phyloP scores from a whole-genome alignment of 2,329 filamentous ascomycete genomes.

The Bretziella fagacearum region DNA sequence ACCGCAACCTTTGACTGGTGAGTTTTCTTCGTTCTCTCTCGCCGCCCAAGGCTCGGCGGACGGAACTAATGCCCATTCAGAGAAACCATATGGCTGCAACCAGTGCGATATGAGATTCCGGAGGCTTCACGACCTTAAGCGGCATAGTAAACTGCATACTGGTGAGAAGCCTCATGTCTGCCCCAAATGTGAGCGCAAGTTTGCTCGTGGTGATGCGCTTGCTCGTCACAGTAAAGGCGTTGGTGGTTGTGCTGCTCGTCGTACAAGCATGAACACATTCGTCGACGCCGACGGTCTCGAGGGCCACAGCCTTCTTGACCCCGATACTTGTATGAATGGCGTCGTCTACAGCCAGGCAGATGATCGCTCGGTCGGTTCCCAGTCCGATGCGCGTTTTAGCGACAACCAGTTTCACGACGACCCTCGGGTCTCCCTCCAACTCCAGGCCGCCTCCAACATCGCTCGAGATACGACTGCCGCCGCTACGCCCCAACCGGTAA shows the following conservation, averaged over 20 bases:
- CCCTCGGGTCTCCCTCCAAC: slow-evolving; percentile 9
- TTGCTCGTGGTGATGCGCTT: slow-evolving; percentile 85
- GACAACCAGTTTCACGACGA: slow-evolving; percentile 9
- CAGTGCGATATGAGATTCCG: slow-evolving; percentile 89
- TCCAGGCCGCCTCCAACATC: slow-evolving; percentile 6
- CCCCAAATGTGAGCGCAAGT: slow-evolving; percentile 83
- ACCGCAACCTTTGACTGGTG: slow-evolving; percentile 13
- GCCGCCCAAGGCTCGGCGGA: neutral
- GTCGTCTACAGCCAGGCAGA: slow-evolving; percentile 26
- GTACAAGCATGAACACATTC: slow-evolving; percentile 72
- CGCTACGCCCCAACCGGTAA: neutral
- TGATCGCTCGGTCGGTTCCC: slow-evolving; percentile 29
- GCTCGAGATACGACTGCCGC: slow-evolving; percentile 25
- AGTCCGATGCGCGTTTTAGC: slow-evolving; percentile 2
- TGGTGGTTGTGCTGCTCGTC: slow-evolving; percentile 81
- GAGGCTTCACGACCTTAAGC: slow-evolving; percentile 83
- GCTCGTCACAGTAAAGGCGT: slow-evolving; percentile 91
- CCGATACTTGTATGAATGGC: slow-evolving; percentile 37
- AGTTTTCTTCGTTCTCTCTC: slow-evolving; percentile 1
- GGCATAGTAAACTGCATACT: slow-evolving; percentile 90
- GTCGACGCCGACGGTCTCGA: slow-evolving; percentile 59
- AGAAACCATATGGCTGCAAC: slow-evolving; percentile 89
- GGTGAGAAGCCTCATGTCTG: slow-evolving; percentile 92
- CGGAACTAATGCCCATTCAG: slow-evolving; percentile 23
- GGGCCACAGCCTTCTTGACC: slow-evolving; percentile 31